A percentile compares a stretch with the other conserved stretches of the same genome.
Evolutionary conservation across 169 alveolate genomes (phyloP).

Genomic region (Plasmodium malariae): DNA sequence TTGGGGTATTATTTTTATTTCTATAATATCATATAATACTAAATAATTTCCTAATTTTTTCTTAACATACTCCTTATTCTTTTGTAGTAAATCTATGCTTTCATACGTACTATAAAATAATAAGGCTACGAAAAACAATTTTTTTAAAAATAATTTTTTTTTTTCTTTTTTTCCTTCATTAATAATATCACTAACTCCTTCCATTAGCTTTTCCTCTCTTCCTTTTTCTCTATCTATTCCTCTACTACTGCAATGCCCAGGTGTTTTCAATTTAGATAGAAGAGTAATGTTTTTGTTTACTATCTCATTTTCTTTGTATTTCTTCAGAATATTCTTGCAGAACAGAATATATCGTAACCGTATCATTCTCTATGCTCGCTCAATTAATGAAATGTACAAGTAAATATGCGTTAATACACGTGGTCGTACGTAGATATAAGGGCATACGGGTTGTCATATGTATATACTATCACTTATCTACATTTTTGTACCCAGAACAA

Average conservation of each 20-base stretch:
- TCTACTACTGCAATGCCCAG: neutral
- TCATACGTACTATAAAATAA: slow-evolving; percentile 37
- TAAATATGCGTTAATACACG: neutral
- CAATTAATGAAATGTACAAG: neutral
- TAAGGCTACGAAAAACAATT: neutral
- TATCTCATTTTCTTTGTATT: neutral
- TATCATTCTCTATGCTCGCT: neutral
- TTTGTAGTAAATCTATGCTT: slow-evolving; percentile 11
- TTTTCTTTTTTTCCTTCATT: slow-evolving; percentile 35
- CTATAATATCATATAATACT: slow-evolving; percentile 13
- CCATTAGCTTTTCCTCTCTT: neutral
- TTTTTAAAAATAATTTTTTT: slow-evolving; percentile 7
- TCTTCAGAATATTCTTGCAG: neutral
- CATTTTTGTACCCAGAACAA: too few species aligned
- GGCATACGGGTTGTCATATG: too few species aligned
- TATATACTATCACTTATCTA: too few species aligned
- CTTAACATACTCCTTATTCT: slow-evolving; percentile 1
- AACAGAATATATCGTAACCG: neutral
- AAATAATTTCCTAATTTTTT: slow-evolving; percentile 3
- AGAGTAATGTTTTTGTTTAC: neutral
- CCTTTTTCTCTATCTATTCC: neutral
- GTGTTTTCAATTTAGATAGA: neutral
- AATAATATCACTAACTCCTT: neutral
- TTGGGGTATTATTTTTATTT: slow-evolving; percentile 8
- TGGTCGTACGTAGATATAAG: neutral